Evolutionary conservation across 2,329 filamentous ascomycete species (phyloP).

Genomic region (Colletotrichum nymphaeae): DNA sequence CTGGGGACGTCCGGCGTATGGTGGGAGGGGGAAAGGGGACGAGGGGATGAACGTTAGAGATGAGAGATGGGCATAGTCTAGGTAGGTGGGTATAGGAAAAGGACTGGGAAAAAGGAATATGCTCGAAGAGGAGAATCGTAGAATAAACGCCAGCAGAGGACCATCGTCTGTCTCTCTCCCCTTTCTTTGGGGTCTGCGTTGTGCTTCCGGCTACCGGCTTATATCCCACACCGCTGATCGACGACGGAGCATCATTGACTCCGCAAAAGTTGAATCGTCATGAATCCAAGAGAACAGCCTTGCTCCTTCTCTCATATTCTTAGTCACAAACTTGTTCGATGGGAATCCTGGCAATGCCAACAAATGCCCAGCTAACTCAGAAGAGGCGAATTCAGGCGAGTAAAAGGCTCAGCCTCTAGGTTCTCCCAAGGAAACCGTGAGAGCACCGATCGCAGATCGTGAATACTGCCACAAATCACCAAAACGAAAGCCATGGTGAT

Average conservation of each 20-base stretch:
- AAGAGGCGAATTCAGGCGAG: not conserved
- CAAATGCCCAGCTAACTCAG: not conserved
- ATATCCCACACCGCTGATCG: conserved; percentile 10
- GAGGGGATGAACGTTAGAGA: no score
- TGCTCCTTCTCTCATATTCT: no score
- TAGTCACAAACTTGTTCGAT: no score
- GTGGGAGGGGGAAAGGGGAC: not conserved
- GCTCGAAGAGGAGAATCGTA: not conserved
- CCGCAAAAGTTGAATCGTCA: no score
- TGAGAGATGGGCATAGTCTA: not conserved
- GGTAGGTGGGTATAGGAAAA: not conserved
- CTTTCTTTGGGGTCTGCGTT: not conserved
- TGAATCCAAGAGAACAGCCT: no score
- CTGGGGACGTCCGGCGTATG: not conserved
- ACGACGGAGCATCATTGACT: not conserved
- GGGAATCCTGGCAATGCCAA: not conserved
- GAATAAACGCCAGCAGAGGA: not conserved
- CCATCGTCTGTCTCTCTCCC: not conserved
- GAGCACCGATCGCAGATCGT: not conserved
- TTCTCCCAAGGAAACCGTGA: not conserved
- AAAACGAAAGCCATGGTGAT: no score
- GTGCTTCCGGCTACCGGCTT: not conserved
- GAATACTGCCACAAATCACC: no score
- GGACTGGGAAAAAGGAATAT: not conserved
- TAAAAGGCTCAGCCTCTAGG: not conserved